Evolutionary conservation across 1,284 basidiomycete species (phyloP).

Genomic region (Spongispora temasekensis): DNA sequence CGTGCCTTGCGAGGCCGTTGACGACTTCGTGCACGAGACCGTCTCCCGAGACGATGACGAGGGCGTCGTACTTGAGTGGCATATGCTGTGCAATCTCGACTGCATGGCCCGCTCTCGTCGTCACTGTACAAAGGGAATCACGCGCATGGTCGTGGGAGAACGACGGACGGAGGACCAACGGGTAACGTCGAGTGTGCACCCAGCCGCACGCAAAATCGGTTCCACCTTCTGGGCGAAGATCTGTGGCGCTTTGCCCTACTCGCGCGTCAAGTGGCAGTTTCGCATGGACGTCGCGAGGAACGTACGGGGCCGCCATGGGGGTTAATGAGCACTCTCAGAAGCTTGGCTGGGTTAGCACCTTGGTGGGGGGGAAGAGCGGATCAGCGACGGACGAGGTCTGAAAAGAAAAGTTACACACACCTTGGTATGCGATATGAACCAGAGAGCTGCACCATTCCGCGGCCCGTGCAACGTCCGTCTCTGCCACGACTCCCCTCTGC

Average conservation of each 20-base stretch:
- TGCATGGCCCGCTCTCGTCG: slow-evolving; percentile 75
- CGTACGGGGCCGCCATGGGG: slow-evolving; percentile 78
- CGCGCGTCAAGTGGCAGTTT: no score
- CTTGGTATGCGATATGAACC: slow-evolving; percentile 63
- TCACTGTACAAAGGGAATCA: slow-evolving; percentile 53
- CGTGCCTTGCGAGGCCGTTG: slow-evolving; percentile 84
- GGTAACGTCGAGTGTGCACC: slow-evolving; percentile 64
- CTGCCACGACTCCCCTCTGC: slow-evolving; percentile 44
- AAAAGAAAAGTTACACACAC: slow-evolving; percentile 40
- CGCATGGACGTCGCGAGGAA: no score
- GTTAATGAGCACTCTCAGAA: slow-evolving; percentile 81
- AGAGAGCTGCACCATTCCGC: slow-evolving; percentile 58
- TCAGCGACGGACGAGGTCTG: slow-evolving; percentile 1
- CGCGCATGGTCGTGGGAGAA: not conserved
- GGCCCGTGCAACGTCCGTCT: slow-evolving; percentile 40
- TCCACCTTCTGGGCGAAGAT: slow-evolving; percentile 70
- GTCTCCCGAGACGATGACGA: slow-evolving; percentile 89
- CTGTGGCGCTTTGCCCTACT: slow-evolving; percentile 67
- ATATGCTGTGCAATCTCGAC: slow-evolving; percentile 66
- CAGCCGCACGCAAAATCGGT: slow-evolving; percentile 81
- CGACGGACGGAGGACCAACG: slow-evolving; percentile 43
- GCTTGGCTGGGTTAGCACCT: slow-evolving; percentile 54
- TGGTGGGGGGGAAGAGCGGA: slow-evolving; percentile 4
- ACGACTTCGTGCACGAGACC: slow-evolving; percentile 90
- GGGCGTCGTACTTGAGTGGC: slow-evolving; percentile 69